Conservation (phyloP, 2,329 filamentous ascomycete species). For the Ophiostoma fasciatum region DNA sequence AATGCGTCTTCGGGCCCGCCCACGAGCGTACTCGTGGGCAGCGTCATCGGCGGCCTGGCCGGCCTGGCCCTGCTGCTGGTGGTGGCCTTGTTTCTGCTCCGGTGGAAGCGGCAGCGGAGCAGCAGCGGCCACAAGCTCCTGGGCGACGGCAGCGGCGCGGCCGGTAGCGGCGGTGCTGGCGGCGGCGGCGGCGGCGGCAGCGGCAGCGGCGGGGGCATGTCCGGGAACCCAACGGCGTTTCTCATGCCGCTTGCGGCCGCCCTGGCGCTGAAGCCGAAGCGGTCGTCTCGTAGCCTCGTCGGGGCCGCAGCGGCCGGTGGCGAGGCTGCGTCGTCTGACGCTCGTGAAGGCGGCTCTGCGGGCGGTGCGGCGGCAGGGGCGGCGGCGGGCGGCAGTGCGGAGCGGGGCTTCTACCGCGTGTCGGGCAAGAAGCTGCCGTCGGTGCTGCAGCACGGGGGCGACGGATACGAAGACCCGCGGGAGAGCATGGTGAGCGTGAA, state of each 20-base stretch:
- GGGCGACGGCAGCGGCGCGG: slow-evolving; percentile 20
- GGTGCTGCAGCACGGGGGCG: slow-evolving; percentile 45
- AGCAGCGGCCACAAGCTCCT: slow-evolving; percentile 26
- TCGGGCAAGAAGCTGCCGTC: slow-evolving; percentile 51
- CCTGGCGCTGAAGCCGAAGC: slow-evolving; percentile 27
- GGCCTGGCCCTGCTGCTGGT: slow-evolving; percentile 42
- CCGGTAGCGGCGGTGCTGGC: slow-evolving; percentile 6
- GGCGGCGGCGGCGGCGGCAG: slow-evolving; percentile 13
- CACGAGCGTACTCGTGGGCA: slow-evolving; percentile 31
- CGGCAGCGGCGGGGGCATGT: slow-evolving; percentile 22
- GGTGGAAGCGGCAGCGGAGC: slow-evolving; percentile 32
- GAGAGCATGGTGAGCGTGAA: slow-evolving; percentile 10
- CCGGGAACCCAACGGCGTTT: slow-evolving; percentile 29
- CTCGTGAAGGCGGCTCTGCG: slow-evolving; percentile 16
- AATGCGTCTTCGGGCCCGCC: slow-evolving; percentile 12
- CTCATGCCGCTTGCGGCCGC: slow-evolving; percentile 35
- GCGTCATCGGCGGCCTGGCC: slow-evolving; percentile 42
- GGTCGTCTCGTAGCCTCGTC: slow-evolving; percentile 16
- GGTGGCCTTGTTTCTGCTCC: slow-evolving; percentile 36
- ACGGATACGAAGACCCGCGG: slow-evolving; percentile 34
- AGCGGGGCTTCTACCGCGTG: slow-evolving; percentile 49
- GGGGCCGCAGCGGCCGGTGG: slow-evolving; percentile 9
- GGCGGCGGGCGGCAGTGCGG: slow-evolving; percentile 13
- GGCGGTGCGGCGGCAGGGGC: slow-evolving; percentile 16
- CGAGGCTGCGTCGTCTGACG: neutral